phyloP scores from a whole-genome alignment of 2,329 filamentous ascomycete genomes.

The Coniochaeta sp. region DNA sequence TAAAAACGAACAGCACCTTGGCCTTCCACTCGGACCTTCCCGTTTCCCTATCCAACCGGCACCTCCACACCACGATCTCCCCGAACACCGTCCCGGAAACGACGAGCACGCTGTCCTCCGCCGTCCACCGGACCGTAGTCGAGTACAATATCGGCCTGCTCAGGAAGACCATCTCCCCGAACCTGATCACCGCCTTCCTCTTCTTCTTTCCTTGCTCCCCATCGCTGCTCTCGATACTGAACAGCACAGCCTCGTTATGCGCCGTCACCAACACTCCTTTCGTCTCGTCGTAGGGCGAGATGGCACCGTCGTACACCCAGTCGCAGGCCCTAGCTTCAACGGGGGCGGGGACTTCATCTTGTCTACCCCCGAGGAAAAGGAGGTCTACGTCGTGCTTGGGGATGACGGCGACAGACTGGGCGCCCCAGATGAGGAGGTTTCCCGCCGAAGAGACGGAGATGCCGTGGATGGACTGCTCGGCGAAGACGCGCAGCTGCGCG shows the following conservation, averaged over 20 bases:
- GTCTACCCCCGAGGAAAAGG: constrained; percentile 21
- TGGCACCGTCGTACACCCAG: constrained; percentile 67
- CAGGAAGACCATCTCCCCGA: constrained; percentile 50
- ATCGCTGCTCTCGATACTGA: constrained; percentile 25
- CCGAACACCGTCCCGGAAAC: constrained; percentile 92
- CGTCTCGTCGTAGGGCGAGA: constrained; percentile 35
- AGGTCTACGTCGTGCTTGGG: constrained; percentile 22
- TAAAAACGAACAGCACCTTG: constrained; percentile 46
- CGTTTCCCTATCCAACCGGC: constrained; percentile 28
- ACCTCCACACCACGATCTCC: constrained; percentile 87
- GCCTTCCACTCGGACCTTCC: constrained; percentile 11
- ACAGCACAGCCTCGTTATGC: constrained; percentile 70
- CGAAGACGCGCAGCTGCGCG: constrained; percentile 48
- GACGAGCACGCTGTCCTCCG: constrained; percentile 56
- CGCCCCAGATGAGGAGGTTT: constrained; percentile 62
- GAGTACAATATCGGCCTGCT: constrained; percentile 85
- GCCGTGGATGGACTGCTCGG: constrained; percentile 67
- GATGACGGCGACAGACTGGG: constrained; percentile 45
- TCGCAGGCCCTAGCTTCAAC: constrained; percentile 43
- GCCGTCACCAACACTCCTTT: constrained; percentile 66
- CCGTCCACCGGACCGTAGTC: constrained; percentile 63
- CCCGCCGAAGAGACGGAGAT: constrained; percentile 40
- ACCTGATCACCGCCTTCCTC: constrained; percentile 32
- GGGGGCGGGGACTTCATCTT: constrained; percentile 7
- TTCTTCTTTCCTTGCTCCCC: constrained; percentile 3